Percentiles rank a stretch among this genome's conserved stretches.
phyloP scores from a whole-genome alignment of 495 filamentous ascomycete species.

The Tuber borchii region DNA sequence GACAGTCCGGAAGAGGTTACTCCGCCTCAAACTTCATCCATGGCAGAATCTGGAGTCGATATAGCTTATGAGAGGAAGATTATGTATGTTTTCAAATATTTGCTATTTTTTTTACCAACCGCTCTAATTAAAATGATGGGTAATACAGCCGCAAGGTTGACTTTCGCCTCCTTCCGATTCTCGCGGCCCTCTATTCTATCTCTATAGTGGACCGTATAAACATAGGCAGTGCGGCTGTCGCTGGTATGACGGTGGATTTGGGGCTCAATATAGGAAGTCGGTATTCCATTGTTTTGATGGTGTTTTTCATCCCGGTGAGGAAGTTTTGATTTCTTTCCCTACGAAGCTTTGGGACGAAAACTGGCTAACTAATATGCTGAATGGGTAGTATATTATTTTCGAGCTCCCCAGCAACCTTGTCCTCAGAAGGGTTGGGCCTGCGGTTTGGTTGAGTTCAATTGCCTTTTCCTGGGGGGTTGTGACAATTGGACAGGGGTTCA shows the following conservation, averaged over 20 bases:
- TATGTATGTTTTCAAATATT: slow-evolving; percentile 21
- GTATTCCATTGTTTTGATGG: slow-evolving; percentile 43
- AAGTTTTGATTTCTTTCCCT: not conserved
- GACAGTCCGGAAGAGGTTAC: slow-evolving; percentile 1
- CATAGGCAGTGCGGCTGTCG: slow-evolving; percentile 55
- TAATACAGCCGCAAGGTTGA: slow-evolving; percentile 33
- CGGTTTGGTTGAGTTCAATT: slow-evolving; percentile 63
- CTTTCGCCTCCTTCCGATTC: slow-evolving; percentile 36
- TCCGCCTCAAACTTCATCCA: slow-evolving; percentile 4
- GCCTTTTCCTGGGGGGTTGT: slow-evolving; percentile 58
- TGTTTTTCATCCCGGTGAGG: slow-evolving; percentile 43
- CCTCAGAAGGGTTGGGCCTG: slow-evolving; percentile 57
- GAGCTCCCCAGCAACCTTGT: slow-evolving; percentile 66
- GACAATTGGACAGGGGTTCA: slow-evolving; percentile 67
- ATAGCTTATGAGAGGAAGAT: slow-evolving; percentile 35
- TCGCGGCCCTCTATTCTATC: slow-evolving; percentile 33
- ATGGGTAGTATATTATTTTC: slow-evolving; percentile 48
- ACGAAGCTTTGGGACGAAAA: not conserved
- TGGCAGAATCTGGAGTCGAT: slow-evolving; percentile 30
- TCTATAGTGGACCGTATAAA: slow-evolving; percentile 39
- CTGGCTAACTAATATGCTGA: not conserved
- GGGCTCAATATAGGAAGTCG: slow-evolving; percentile 38
- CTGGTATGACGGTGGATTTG: slow-evolving; percentile 50
- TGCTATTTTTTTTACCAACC: not conserved
- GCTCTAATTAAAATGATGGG: slow-evolving; percentile 3